Conservation (phyloP, 305 asterid genomes). For the Fraxinus velutina region DNA sequence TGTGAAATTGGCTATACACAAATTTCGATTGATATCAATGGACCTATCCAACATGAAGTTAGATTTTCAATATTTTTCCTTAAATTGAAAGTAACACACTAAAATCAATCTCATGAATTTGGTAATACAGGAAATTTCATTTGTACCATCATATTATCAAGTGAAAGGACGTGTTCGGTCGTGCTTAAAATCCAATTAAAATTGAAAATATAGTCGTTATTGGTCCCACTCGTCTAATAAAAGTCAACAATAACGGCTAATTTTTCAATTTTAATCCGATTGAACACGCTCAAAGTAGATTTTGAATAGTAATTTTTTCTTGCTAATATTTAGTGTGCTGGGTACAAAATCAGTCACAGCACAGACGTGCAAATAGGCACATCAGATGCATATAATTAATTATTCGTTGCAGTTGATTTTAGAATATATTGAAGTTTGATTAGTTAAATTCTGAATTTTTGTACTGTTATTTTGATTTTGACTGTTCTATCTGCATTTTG, state of each 20-base stretch:
- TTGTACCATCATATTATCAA: neutral
- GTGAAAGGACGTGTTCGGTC: neutral
- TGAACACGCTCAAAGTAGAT: neutral
- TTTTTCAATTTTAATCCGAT: no score
- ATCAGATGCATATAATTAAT: neutral
- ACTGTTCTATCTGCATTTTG: neutral
- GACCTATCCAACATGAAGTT: neutral
- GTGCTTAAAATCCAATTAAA: no score
- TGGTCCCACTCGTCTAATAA: no score
- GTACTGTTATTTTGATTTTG: neutral
- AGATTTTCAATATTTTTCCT: neutral
- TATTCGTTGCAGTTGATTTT: neutral
- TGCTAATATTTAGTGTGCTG: neutral
- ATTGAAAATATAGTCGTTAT: no score
- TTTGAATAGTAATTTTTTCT: neutral
- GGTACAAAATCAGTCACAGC: neutral
- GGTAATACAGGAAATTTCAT: neutral
- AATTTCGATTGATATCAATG: neutral
- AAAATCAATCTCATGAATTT: neutral
- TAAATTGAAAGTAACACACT: neutral
- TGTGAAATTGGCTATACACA: neutral
- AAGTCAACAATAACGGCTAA: no score
- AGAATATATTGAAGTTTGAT: neutral
- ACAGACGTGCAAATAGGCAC: neutral
- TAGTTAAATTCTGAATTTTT: neutral